Base-by-base conservation (phyloP, 2,329 filamentous ascomycete genomes). In the Sporothrix protearum region DNA sequence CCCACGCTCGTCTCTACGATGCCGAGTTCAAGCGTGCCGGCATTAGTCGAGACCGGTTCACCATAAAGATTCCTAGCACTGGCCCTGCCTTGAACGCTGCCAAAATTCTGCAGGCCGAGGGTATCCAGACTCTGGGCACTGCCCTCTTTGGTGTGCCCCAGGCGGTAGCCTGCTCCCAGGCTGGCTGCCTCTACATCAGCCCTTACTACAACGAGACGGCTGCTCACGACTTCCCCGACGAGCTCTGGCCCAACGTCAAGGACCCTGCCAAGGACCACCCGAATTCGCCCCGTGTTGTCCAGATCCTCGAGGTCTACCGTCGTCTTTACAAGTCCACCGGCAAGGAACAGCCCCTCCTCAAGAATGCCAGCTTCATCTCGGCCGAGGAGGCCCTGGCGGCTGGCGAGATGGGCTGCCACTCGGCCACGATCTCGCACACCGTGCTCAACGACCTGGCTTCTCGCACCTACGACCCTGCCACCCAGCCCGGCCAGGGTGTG, bases 1-100 rank as follows among this genome's bases (percentile, higher is more conserved):
- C 80, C 33, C 83, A 86, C 73, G 83, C 82, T 0, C 82, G 80
- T 0, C 76, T 83, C 0, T 85, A 85, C 74, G 84, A 82, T 61
- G 73, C 75, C 3, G 84, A 86, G 74, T 85, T 86, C 69, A 79
- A 80, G 7, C 79, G 78, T 4, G 81, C 79, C 1, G 83, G 83
- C 1, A 82, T 86, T 63, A 75, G 80, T 6, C 80, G 82, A 25
- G 83, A 84, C 71, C 79, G 82, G 12, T 85, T 82, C 75, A 83
- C 81, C 74, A 85, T 86, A 79, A 86, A 86, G 76, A 85, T 86
- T 33, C 84, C 84, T 12, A 81, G 80, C 36, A 85, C 84, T 0
- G 84, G 84, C 0, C 80, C 83, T 0, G 84, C 82, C 7, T 76
- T 86, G 39, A 83, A 81, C 70, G 83, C 83, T 0, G 82, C 81